phyloP scores from a whole-genome alignment of 495 filamentous ascomycete genomes.

The Aspergillus nidulans region DNA sequence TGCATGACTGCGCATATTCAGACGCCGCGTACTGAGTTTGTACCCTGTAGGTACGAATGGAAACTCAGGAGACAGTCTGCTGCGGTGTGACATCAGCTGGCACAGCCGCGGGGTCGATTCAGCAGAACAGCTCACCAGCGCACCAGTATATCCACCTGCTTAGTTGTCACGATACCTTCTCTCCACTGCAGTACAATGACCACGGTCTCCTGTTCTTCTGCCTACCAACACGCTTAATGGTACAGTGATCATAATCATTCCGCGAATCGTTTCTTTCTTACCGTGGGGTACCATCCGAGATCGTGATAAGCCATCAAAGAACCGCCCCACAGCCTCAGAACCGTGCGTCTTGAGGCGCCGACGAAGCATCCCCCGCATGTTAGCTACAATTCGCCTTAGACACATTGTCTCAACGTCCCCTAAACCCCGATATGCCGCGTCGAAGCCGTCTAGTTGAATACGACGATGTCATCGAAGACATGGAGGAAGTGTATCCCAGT shows the following conservation, averaged over 20 bases:
- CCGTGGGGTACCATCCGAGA: neutral
- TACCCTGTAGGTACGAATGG: neutral
- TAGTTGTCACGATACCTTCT: neutral
- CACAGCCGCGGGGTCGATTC: slow-evolving; percentile 22
- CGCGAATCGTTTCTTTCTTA: neutral
- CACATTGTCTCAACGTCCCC: neutral
- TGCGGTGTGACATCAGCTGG: slow-evolving; percentile 27
- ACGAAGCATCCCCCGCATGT: neutral
- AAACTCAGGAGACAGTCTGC: slow-evolving; percentile 10
- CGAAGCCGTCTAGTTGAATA: slow-evolving; percentile 28
- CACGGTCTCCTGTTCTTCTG: neutral
- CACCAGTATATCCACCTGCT: neutral
- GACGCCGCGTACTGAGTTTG: neutral
- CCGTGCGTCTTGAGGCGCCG: neutral
- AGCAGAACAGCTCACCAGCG: slow-evolving; percentile 1
- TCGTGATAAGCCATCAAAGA: neutral
- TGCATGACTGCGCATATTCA: neutral
- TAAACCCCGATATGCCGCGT: slow-evolving; percentile 31
- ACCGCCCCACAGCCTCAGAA: neutral
- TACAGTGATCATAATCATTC: neutral
- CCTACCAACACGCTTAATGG: neutral
- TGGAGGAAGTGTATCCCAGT: slow-evolving; percentile 20
- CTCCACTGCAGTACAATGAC: neutral
- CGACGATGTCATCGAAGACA: slow-evolving; percentile 26
- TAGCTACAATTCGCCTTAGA: neutral